Evolutionary conservation across 495 filamentous ascomycete species (phyloP).

Genomic region (Penicillium taxi): DNA sequence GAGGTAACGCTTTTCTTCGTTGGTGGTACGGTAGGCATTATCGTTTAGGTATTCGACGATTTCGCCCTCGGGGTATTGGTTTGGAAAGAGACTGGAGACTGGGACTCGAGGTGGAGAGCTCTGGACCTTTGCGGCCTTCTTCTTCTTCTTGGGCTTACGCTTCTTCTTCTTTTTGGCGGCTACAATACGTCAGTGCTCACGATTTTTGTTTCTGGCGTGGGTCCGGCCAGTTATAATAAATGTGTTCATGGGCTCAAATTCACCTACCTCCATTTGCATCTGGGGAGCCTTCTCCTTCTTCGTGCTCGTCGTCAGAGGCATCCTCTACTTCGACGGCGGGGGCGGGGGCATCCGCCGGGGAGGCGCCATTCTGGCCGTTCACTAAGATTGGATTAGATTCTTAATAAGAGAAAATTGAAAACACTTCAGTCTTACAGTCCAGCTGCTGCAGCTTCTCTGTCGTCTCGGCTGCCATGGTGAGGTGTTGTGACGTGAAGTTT

Average conservation of each 20-base stretch:
- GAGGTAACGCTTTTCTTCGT: constrained; percentile 80
- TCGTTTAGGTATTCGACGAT: constrained; percentile 71
- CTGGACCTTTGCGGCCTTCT: constrained; percentile 59
- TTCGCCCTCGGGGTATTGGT: constrained; percentile 70
- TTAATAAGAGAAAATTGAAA: background rate
- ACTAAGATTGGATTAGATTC: constrained; percentile 27
- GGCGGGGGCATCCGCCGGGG: constrained; percentile 32
- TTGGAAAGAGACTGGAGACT: constrained; percentile 68
- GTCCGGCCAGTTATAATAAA: background rate
- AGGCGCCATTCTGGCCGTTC: constrained; percentile 45
- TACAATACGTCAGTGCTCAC: constrained; percentile 15
- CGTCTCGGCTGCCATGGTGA: constrained; percentile 48
- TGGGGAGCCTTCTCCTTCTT: constrained; percentile 37
- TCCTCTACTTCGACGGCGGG: constrained; percentile 49
- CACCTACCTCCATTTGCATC: constrained; percentile 39
- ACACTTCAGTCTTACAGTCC: constrained; percentile 29
- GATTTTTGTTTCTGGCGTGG: too few species aligned
- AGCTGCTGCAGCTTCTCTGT: constrained; percentile 46
- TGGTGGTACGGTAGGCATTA: constrained; percentile 73
- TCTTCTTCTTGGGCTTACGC: constrained; percentile 69
- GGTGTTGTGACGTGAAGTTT: constrained; percentile 7
- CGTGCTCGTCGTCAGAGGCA: constrained; percentile 58
- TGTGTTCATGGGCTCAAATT: too few species aligned
- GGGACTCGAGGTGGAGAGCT: constrained; percentile 69
- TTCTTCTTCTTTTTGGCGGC: constrained; percentile 74